Evolutionary conservation across 306 rosid species (phyloP), one percentile per base, ranked within the genome.

Genomic region (Prinsepia uniflora): DNA sequence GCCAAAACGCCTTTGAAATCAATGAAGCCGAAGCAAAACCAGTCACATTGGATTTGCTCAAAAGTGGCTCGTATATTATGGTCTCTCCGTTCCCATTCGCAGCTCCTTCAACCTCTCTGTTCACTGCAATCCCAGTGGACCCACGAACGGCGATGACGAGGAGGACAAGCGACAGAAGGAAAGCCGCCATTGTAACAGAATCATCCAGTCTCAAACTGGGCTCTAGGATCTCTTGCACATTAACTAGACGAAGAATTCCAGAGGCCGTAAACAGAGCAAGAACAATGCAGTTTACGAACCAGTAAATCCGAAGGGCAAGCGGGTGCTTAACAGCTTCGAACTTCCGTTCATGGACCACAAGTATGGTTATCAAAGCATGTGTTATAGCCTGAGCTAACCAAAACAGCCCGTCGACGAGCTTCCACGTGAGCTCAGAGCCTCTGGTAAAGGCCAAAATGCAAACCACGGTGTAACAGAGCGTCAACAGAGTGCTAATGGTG

Each of bases 1-100:
- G 45, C 98, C 96, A 90, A 63, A 90, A 87, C 39, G 94, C 86
- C 75, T 79, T 94, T 10, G 96, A 89, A 14, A 83, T 42, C 2
- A 73, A 12, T 48, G 97, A 88, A 77, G 97, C 98, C 6, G 98
- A 87, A 66, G 98, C 95, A 81, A 84, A 94, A 10, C 75, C 89
- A 70, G 88, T 83, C 73, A 83, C 86, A 24, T 79, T 83, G 34
- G 84, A 65, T 71, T 86, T 80, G 55, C 40, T 60, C 57, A 69
- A 22, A 59, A 63, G 68, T 6, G 70, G 42, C 36, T 82, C 90
- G 19, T 78, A 61, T 7, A 70, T 41, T 18, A 73, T 74, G 3
- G 53, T 43, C 57, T 82, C 92, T 1, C 8, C 86, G 22, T 68
- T 81, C 56, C 8, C 86, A 34, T 68, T 81, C 56, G 39, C 20